Evolutionary conservation across 345 rosid genomes (phyloP), one percentile per base, ranked within the genome.

Genomic region (Crucihimalaya himalaica): DNA sequence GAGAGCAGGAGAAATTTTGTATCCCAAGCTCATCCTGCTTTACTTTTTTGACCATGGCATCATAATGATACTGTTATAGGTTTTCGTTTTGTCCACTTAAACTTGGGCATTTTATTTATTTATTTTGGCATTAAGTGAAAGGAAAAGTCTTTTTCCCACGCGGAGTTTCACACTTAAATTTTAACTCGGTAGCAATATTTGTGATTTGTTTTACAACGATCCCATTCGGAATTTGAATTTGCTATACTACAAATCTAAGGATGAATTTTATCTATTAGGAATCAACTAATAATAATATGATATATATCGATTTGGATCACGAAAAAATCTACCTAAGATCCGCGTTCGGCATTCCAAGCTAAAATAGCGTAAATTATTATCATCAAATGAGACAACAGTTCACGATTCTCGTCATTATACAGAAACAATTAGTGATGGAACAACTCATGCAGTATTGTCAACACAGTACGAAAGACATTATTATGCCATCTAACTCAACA

Each of bases 31-130:
- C 52, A 14, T 32, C 19, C 52, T 45, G 16, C 25, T 32, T 75
- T 51, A 39, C 27, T 51, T 67, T 48, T 25, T 57, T 60, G 74
- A 60, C 74, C 40, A 42, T 51, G 27, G 6, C 21, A n/a, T 20
- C 14, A 50, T 39, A 29, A 37, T 18, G 8, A 12, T 42, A 28
- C 11, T 43, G 25, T 27, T 63, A 29, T 28, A 18, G 9, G 0
- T 16, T 16, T 18, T 12, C 31, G 5, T 32, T 29, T 6, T 42
- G 43, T 39, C 52, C 59, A 32, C 13, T 56, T 50, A 28, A n/a
- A 8, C 5, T 62, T 51, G 28, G 61, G 23, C 42, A 47, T 47
- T 14, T 70, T 45, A 12, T 27, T 53, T 4, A 14, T 35, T 52
- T 66, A 8, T 46, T 20, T 10, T 53, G 16, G 53, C 27, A 18